phyloP scores from a whole-genome alignment of 2,329 filamentous ascomycete genomes.

The Exophiala phaeomuriformis region DNA sequence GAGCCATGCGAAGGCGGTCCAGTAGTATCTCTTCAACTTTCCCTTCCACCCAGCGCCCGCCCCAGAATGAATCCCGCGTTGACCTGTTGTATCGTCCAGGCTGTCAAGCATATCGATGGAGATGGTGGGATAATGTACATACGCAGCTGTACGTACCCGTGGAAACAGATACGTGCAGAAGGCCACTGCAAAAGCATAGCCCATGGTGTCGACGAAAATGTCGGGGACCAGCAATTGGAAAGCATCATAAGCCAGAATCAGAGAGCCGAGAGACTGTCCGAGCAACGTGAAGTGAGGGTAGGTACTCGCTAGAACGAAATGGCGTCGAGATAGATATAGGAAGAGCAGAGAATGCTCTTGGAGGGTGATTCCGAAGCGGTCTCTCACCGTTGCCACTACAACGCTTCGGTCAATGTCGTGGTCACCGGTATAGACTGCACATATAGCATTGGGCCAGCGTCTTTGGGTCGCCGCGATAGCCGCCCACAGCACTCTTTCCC shows the following conservation, averaged over 20 bases:
- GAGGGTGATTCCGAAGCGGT: constrained; percentile 86
- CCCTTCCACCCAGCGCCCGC: constrained; percentile 67
- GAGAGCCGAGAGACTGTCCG: constrained; percentile 84
- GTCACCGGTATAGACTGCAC: constrained; percentile 91
- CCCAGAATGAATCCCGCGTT: constrained; percentile 74
- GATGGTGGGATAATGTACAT: constrained; percentile 97
- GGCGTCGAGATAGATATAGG: constrained; percentile 80
- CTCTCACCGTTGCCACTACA: constrained; percentile 70
- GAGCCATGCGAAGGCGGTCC: constrained; percentile 71
- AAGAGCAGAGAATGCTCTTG: constrained; percentile 77
- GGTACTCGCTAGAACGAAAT: constrained; percentile 76
- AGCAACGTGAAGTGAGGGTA: constrained; percentile 90
- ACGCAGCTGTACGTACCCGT: constrained; percentile 74
- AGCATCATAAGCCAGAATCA: constrained; percentile 83
- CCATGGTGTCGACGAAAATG: constrained; percentile 96
- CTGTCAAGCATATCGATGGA: constrained; percentile 94
- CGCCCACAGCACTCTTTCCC: constrained; percentile 93
- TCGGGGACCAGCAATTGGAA: constrained; percentile 89
- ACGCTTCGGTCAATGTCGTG: constrained; percentile 74
- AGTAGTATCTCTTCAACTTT: constrained; percentile 69
- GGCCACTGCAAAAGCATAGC: constrained; percentile 84
- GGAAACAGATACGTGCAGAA: constrained; percentile 77
- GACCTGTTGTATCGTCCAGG: constrained; percentile 58
- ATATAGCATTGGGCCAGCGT: constrained; percentile 80
- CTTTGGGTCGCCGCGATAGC: constrained; percentile 86